Base-by-base conservation (phyloP, 148 eudicot species). In the Camellia sinensis region DNA sequence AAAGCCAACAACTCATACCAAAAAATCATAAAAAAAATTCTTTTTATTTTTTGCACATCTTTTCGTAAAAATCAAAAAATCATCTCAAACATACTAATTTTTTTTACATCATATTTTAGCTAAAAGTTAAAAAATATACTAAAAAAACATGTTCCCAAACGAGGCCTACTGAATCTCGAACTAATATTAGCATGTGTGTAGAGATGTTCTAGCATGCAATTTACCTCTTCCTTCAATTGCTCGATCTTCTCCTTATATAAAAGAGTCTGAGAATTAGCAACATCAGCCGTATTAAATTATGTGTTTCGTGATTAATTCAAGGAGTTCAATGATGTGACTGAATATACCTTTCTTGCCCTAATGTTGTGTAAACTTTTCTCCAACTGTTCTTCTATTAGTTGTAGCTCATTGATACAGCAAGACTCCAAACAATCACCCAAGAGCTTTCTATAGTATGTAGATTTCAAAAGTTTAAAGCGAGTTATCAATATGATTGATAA, bases 361-460 rank as follows among this genome's bases (percentile, higher is more conserved):
- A 94, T 86, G 68, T 8, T 83, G 64, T 81, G 75, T 73, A 94
- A 83, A 80, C 93, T 88, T 80, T 78, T 86, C 54, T 87, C 89
- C 7, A 94, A 66, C 83, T 92, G 93, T 7, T 64, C 66, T 85
- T 92, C 93, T 54, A 88, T 75, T 79, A 83, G 79, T 65, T 87
- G 86, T 57, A 94, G 86, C 81, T 94, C 98, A n/a, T 87, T 92
- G 9, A 85, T 52, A 3, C 92, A 84, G 80, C 89, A 91, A n/a
- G 83, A 59, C 37, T 89, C 94, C 12, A 91, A 22, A 53, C 84
- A 75, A 6, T 88, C 87, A 71, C 97, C 97, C 84, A 92, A 46
- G 50, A 94, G 80, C 85, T 85, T 90, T 85, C 98, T 92, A 80
- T 65, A 77, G 8, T 2, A 78, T 53, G 17, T 3, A 53, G 61